phyloP scores from a whole-genome alignment of 352 stramenopile species.

The Globisporangium nunn region DNA sequence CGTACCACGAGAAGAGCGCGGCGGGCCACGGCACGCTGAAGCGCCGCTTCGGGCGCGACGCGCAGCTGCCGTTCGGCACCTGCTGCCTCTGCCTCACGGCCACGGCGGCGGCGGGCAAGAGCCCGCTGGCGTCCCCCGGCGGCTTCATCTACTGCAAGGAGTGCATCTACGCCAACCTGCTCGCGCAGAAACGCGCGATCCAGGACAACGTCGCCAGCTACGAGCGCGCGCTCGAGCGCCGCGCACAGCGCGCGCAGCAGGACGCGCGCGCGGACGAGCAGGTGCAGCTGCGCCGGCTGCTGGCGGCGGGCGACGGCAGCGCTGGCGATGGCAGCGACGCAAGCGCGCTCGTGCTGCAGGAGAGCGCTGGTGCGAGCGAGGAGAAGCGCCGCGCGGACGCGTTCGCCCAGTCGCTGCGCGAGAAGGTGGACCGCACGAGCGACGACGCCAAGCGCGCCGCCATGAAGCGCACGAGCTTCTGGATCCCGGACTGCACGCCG shows the following conservation, averaged over 20 bases:
- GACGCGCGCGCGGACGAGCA: slow-evolving; percentile 40
- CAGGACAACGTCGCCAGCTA: slow-evolving; percentile 60
- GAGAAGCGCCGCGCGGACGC: background rate
- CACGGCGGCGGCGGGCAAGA: slow-evolving; percentile 36
- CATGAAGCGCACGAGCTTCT: slow-evolving; percentile 82
- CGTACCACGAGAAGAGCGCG: slow-evolving; percentile 72
- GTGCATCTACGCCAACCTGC: slow-evolving; percentile 84
- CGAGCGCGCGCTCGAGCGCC: slow-evolving; percentile 48
- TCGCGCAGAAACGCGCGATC: slow-evolving; percentile 78
- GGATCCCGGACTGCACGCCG: slow-evolving; percentile 81
- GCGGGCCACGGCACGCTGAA: slow-evolving; percentile 81
- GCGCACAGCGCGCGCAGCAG: slow-evolving; percentile 45
- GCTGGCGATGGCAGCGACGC: background rate
- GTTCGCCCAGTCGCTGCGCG: slow-evolving; percentile 38
- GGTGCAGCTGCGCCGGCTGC: slow-evolving; percentile 37
- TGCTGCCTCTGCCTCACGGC: slow-evolving; percentile 72
- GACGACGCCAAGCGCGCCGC: slow-evolving; percentile 65
- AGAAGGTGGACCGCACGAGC: slow-evolving; percentile 71
- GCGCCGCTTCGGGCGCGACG: slow-evolving; percentile 70
- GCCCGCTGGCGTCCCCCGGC: slow-evolving; percentile 56
- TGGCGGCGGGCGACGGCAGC: slow-evolving; percentile 29
- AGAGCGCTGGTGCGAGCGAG: slow-evolving; percentile 1
- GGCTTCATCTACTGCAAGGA: slow-evolving; percentile 84
- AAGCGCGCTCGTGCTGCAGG: slow-evolving; percentile 4
- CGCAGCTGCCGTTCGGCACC: slow-evolving; percentile 68